Conservation (phyloP, 805 yeast species). For the Komagataella pseudopastoris region DNA sequence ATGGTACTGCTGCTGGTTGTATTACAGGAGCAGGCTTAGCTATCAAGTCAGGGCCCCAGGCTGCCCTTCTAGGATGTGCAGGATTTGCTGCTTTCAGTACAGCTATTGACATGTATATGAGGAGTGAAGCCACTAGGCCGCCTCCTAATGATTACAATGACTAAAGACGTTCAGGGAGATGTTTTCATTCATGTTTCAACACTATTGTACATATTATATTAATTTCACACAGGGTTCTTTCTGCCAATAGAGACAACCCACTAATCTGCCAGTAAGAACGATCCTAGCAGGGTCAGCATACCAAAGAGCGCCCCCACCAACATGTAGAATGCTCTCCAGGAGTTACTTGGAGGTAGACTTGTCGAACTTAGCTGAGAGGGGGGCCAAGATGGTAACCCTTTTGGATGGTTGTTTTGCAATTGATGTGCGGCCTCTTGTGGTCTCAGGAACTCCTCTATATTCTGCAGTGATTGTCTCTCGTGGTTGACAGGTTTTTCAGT, state of each 20-base stretch:
- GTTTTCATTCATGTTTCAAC: background rate
- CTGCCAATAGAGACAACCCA: background rate
- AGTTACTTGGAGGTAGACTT: background rate
- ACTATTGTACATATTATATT: background rate
- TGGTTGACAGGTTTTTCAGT: background rate
- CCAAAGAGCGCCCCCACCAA: background rate
- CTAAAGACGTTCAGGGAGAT: conserved; percentile 8
- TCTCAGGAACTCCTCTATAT: background rate
- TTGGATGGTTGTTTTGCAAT: background rate
- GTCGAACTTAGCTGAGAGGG: background rate
- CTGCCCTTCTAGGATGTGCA: conserved; percentile 85
- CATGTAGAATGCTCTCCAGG: background rate
- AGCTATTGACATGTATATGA: conserved; percentile 77
- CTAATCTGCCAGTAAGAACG: background rate
- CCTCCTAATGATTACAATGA: conserved; percentile 81
- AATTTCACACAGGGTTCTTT: background rate
- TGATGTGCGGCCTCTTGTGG: background rate
- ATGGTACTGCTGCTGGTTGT: conserved; percentile 90
- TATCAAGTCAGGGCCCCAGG: conserved; percentile 85
- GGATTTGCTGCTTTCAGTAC: conserved; percentile 95
- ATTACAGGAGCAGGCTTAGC: conserved; percentile 95
- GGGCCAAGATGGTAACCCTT: background rate
- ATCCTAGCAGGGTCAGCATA: background rate
- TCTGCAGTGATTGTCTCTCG: background rate
- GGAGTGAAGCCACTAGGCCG: conserved; percentile 72